Evolutionary conservation across 2,329 filamentous ascomycete species (phyloP), one percentile per base, ranked within the genome.

Genomic region (Rhynchosporium secalis): DNA sequence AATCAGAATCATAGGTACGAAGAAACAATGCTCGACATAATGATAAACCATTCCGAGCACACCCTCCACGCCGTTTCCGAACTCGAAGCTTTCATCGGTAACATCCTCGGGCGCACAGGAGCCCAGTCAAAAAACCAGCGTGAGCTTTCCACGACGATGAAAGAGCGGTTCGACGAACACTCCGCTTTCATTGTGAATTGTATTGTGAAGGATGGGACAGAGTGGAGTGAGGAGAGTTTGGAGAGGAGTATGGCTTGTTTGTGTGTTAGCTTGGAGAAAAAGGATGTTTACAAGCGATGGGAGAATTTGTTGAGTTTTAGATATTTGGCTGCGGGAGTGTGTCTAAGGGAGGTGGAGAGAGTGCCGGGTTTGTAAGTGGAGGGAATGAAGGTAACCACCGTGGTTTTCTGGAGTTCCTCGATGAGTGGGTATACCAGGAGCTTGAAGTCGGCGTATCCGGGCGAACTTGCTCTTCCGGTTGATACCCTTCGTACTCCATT

Each of bases 71-170:
- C 75, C 4, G 75, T 84, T 12, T 78, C 74, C 10, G 82, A 84
- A 69, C 73, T 78, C 6, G 83, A 85, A 72, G 82, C 83, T 49
- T 85, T 87, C 70, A 78, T 80, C 36, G 84, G 84, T 33, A 81
- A 78, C 57, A 84, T 86, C 65, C 76, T 86, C 28, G 82, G 81
- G 57, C 80, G 79, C 62, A 76, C 76, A 9, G 78, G 76, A 13
- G 69, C 71, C 2, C 75, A 74, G 48, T 77, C 68, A 26, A 73
- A 70, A 47, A 68, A 72, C 3, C 76, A 79, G 60, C 75, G 74
- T n/a, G 78, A 80, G 28, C 65, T 71, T 4, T 79, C 78, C 2
- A 71, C 70, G 1, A 74, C 70, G 15, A 74, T 82, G 68, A 79
- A 77, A 47, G 78, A 79, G 9, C 75, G 76, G 38, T 79, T 78